Conservation (phyloP, 1,284 basidiomycete genomes). For the Fomitopsis pinicola region DNA sequence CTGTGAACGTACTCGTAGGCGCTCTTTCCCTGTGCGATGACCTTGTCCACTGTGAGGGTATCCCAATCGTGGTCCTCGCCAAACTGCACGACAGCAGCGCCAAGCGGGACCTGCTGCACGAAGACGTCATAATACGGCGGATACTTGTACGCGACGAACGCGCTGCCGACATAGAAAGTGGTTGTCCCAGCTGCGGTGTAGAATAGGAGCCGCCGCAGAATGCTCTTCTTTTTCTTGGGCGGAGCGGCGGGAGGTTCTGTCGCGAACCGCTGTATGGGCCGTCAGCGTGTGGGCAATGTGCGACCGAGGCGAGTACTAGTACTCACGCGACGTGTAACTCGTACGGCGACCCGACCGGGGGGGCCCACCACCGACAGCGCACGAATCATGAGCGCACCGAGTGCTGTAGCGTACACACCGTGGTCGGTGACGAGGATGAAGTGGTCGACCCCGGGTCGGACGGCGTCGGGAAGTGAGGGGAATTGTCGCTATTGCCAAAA, state of each 20-base stretch:
- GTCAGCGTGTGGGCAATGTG: conserved; percentile 5
- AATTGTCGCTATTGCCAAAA: background rate
- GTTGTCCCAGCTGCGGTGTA: conserved; percentile 61
- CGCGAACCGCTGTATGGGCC: conserved; percentile 44
- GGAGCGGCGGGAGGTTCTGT: conserved; percentile 42
- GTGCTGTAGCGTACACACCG: background rate
- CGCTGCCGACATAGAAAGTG: conserved; percentile 78
- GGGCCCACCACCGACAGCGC: conserved; percentile 44
- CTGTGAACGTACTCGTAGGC: conserved; percentile 46
- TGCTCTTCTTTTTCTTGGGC: conserved; percentile 48
- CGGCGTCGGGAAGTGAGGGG: background rate
- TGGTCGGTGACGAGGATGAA: conserved; percentile 2
- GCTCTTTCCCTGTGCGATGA: conserved; percentile 52
- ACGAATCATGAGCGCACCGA: conserved; percentile 49
- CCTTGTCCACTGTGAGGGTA: conserved; percentile 56
- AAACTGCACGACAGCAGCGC: conserved; percentile 73
- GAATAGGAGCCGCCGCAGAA: conserved; percentile 51
- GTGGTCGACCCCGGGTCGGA: conserved; percentile 1
- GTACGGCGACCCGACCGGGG: conserved; percentile 41
- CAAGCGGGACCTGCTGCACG: conserved; percentile 74
- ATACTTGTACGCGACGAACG: conserved; percentile 71
- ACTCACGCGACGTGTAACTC: conserved; percentile 53
- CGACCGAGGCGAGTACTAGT: conserved; percentile 19
- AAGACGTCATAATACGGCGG: conserved; percentile 80
- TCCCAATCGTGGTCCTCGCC: conserved; percentile 81